These are phyloP conservation scores for Zasmidium citrigriseum DNA, from an alignment of 2,329 filamentous ascomycete genomes.

Conservation along the genomic window DNA sequence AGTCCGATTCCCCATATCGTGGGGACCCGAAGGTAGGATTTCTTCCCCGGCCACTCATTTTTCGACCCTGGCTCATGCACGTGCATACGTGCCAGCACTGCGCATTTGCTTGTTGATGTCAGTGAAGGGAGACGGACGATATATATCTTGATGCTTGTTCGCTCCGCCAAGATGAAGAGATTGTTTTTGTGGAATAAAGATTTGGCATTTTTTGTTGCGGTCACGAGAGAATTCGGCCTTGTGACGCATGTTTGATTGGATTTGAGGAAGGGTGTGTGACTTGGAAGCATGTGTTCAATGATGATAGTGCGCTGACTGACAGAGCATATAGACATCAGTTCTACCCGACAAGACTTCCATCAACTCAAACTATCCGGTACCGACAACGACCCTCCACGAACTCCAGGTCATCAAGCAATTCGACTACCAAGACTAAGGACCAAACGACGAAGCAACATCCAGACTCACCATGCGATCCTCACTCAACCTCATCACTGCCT, in stretches of 20 bases:
- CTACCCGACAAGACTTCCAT: too few relatives aligned
- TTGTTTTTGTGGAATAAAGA: too few relatives aligned
- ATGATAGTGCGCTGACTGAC: too few relatives aligned
- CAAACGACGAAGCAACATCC: background rate
- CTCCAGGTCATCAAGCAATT: background rate
- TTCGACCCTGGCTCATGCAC: background rate
- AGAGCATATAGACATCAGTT: too few relatives aligned
- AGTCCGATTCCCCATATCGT: background rate
- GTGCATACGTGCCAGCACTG: background rate
- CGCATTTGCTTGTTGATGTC: background rate
- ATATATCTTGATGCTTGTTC: background rate
- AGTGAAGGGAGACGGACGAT: background rate
- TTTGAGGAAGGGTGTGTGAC: too few relatives aligned
- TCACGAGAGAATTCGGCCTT: too few relatives aligned
- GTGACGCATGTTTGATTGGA: too few relatives aligned
- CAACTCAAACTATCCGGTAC: too few relatives aligned
- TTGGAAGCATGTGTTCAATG: too few relatives aligned
- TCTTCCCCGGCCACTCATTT: constrained; percentile 1
- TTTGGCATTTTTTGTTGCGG: too few relatives aligned
- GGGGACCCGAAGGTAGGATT: constrained; percentile 2
- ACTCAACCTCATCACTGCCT: background rate
- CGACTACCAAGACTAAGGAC: background rate
- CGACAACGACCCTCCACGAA: too few relatives aligned
- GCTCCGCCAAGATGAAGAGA: background rate
- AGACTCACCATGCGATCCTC: background rate